Base-by-base conservation (phyloP, 495 filamentous ascomycete species). In the Penicillium crystallinum region DNA sequence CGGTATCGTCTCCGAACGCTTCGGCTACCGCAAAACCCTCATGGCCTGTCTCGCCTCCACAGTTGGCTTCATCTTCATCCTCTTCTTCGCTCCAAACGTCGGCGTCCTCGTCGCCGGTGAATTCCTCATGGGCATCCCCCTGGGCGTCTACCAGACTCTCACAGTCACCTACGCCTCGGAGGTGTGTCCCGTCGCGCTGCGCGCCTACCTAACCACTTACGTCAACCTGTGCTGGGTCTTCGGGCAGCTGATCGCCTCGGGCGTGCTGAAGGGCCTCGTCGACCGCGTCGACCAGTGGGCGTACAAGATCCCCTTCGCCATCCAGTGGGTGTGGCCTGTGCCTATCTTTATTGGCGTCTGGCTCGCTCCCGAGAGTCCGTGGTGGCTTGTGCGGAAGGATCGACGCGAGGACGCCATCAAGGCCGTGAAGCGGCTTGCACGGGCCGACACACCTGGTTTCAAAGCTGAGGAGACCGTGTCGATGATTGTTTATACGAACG, bases 281-380 rank as follows among this genome's bases (percentile, higher is more conserved):
- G 59, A 64, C 30, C 72, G 77, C 7, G 46, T 67, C 0, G 78
- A 81, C 35, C 58, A 85, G 56, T 87, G 83, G 83, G 75, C 78
- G 1, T 87, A 86, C 62, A 73, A 79, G 9, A 79, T 83, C 35
- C 83, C 84, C 0, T 89, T 87, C 58, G 82, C 79, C 4, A 59
- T 89, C 1, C 88, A 92, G 69, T 92, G 88, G 88, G 83, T 89
- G 72, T 91, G 87, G 86, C 86, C 87, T 0, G 62, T 84, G 0
- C 86, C 86, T 0, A 72, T 92, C 6, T 77, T 86, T 37, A 73
- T 89, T 30, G 84, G 84, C 10, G 79, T 88, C 52, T 74, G 71
- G 29, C 78, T 89, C 10, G 86, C 86, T 0, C 88, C 88, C 1
- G 88, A 92, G 64, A 83, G 77, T 1, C 88, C 88, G 0, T 91